Conservation (phyloP, 164 flowering plant species). For the Berberis vulgaris region DNA sequence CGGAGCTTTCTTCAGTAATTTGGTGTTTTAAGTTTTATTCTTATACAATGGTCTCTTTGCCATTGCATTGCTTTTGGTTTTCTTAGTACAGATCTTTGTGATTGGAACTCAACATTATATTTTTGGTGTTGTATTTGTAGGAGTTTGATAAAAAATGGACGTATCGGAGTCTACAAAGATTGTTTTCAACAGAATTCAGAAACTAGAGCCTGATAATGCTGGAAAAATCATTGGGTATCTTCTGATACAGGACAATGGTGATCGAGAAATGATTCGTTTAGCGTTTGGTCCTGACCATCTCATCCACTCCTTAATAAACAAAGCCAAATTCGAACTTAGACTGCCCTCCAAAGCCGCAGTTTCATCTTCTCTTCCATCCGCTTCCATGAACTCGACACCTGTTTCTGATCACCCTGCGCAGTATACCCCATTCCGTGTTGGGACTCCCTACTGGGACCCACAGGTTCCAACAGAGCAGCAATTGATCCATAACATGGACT, state of each 20-base stretch:
- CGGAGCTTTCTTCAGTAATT: too few relatives aligned
- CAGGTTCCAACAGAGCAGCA: constrained; percentile 20
- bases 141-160: constrained; percentile 41
- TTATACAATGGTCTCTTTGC: too few relatives aligned
- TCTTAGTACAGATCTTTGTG: neutral
- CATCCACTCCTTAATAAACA: constrained; percentile 32
- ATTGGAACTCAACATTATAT: neutral
- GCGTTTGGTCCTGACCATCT: constrained; percentile 53
- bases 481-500: constrained; percentile 19
- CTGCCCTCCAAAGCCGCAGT: constrained; percentile 14
- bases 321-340: constrained; percentile 38
- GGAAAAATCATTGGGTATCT: constrained; percentile 59
- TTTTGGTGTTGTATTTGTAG: constrained; percentile 6
- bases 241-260: constrained; percentile 43
- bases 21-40: too few relatives aligned
- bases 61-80: neutral
- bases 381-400: constrained; percentile 17
- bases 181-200: constrained; percentile 46
- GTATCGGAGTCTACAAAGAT: constrained; percentile 51
- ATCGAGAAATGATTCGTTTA: constrained; percentile 51
- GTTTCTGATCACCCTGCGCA: constrained; percentile 33
- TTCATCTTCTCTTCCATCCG: constrained; percentile 26
- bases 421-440: constrained; percentile 26
- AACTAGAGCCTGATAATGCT: constrained; percentile 53
- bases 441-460: constrained; percentile 41